Evolutionary conservation across 23 red algal genomes (phyloP).

Genomic region (Gracilaria domingensis): DNA sequence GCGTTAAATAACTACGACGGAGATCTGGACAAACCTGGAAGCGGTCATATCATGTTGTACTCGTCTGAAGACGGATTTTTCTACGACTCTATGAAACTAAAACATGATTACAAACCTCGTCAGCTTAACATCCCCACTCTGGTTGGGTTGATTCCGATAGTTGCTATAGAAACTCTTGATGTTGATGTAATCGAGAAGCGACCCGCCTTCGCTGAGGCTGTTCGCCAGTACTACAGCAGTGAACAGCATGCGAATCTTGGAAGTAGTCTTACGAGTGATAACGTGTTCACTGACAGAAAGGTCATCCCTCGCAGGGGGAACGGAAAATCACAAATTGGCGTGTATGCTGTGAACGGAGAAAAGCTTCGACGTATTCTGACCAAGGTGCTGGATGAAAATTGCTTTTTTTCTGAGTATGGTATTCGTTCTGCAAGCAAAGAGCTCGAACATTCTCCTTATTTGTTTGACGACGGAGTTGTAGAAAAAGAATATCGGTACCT

Average conservation of each 20-base stretch:
- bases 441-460: neutral
- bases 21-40: conserved; percentile 10
- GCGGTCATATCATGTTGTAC: conserved; percentile 6
- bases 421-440: conserved; percentile 19
- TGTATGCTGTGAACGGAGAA: neutral
- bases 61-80: neutral
- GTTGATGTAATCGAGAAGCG: conserved; percentile 15
- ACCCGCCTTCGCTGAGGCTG: neutral
- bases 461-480: neutral
- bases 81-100: conserved; percentile 6
- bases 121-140: conserved; percentile 13
- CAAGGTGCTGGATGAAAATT: neutral
- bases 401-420: neutral
- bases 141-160: neutral
- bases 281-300: neutral
- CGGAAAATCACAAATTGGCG: neutral
- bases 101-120: neutral
- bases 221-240: neutral
- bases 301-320: neutral
- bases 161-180: conserved; percentile 9
- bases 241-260: conserved; percentile 9
- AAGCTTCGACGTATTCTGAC: neutral
- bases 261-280: neutral
- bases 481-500: neutral
- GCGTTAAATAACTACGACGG: neutral